Percentiles rank a stretch among this genome's conserved stretches.
Conservation (phyloP, 2,329 filamentous ascomycete species). For the Hypoxylon sp. region DNA sequence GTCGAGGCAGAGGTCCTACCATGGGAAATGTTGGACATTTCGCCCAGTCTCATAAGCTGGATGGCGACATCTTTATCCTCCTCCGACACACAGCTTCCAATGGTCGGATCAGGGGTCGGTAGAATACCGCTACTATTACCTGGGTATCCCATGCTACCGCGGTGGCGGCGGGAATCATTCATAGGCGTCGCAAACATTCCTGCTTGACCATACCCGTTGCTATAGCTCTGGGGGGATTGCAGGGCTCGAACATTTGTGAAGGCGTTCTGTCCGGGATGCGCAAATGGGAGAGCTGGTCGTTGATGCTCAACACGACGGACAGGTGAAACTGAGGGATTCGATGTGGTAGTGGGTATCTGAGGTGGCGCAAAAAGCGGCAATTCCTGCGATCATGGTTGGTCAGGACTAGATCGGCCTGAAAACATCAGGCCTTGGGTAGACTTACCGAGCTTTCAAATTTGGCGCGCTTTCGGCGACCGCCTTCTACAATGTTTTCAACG, state of each 20-base stretch:
- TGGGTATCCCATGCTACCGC: constrained; percentile 73
- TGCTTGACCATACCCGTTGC: constrained; percentile 67
- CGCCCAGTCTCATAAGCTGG: constrained; percentile 95
- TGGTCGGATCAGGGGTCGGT: constrained; percentile 96
- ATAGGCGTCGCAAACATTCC: constrained; percentile 74
- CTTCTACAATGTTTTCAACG: constrained; percentile 97
- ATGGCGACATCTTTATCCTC: constrained; percentile 94
- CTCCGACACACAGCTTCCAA: constrained; percentile 96
- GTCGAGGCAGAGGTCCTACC: constrained; percentile 95
- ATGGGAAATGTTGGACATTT: constrained; percentile 93
- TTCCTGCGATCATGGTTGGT: constrained; percentile 73
- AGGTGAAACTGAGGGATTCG: constrained; percentile 96
- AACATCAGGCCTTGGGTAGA: constrained; percentile 46
- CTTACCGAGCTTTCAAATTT: constrained; percentile 98
- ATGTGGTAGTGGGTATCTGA: constrained; percentile 93
- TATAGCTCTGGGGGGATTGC: constrained; percentile 86
- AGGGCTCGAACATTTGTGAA: constrained; percentile 84
- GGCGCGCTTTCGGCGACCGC: constrained; percentile 92
- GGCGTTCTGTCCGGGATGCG: constrained; percentile 81
- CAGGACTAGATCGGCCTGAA: constrained; percentile 51
- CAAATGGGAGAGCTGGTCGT: constrained; percentile 81
- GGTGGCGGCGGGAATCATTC: constrained; percentile 75
- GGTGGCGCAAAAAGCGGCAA: constrained; percentile 94
- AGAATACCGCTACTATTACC: constrained; percentile 73
- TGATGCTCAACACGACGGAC: constrained; percentile 83